Evolutionary conservation across 768 basidiomycete species (phyloP).

Genomic region (Peribolospora kevripleyi): DNA sequence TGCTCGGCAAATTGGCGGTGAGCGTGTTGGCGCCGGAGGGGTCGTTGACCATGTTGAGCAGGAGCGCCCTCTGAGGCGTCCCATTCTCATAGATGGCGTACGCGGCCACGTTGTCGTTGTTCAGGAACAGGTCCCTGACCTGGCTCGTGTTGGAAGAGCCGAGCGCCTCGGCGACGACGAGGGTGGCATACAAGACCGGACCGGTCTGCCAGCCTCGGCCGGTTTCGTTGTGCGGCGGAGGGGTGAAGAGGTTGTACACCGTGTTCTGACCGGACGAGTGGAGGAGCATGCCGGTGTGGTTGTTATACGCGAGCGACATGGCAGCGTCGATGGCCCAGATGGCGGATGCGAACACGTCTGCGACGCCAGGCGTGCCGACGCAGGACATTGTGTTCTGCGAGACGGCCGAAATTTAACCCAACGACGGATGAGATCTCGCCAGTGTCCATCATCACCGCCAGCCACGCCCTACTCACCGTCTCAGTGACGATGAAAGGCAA

Average conservation of each 20-base stretch:
- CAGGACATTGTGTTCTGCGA: constrained; percentile 29
- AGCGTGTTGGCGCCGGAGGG: constrained; percentile 31
- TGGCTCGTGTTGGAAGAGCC: constrained; percentile 41
- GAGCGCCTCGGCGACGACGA: constrained; percentile 45
- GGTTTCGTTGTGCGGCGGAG: constrained; percentile 33
- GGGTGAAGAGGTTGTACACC: constrained; percentile 35
- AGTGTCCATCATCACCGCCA: too few relatives aligned
- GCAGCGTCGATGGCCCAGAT: constrained; percentile 42
- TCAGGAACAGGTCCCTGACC: constrained; percentile 39
- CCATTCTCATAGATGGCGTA: constrained; percentile 56
- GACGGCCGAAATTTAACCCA: too few relatives aligned
- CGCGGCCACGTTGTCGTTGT: constrained; percentile 28
- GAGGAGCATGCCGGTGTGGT: constrained; percentile 30
- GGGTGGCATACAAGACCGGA: constrained; percentile 44
- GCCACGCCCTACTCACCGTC: too few relatives aligned
- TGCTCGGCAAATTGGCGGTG: constrained; percentile 29
- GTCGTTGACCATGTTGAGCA: constrained; percentile 53
- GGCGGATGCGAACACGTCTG: constrained; percentile 37
- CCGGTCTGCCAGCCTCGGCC: constrained; percentile 50
- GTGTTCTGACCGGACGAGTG: constrained; percentile 32
- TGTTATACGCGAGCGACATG: constrained; percentile 32
- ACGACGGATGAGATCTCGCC: too few relatives aligned
- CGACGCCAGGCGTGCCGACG: constrained; percentile 29
- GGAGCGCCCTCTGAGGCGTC: constrained; percentile 32
- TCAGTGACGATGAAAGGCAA: too few relatives aligned